A percentile compares a stretch with the other conserved stretches of the same genome.
phyloP scores from a whole-genome alignment of 1,284 basidiomycete genomes.

The Marasmius oreades region DNA sequence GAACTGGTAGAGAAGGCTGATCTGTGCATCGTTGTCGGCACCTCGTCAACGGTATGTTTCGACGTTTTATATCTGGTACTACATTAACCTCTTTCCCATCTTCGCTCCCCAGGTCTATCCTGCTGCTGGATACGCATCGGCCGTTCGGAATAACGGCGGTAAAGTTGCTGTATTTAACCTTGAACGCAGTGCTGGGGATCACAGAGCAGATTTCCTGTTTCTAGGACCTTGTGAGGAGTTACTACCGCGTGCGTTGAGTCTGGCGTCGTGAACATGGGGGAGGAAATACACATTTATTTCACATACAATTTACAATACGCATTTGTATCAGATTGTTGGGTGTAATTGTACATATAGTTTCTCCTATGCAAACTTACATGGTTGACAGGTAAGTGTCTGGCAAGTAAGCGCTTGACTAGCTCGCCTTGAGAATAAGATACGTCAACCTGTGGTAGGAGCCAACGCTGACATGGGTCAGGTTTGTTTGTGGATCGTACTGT shows the following conservation, averaged over 20 bases:
- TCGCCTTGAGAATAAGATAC: no score
- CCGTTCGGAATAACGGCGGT: conserved; percentile 32
- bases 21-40: conserved; percentile 61
- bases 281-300: no score
- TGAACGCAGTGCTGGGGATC: conserved; percentile 40
- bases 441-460: no score
- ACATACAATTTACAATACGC: no score
- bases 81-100: neutral
- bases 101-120: conserved; percentile 32
- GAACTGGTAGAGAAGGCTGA: conserved; percentile 46
- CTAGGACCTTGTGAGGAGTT: conserved; percentile 43
- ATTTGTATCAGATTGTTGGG: no score
- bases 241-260: conserved; percentile 34
- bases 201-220: conserved; percentile 46
- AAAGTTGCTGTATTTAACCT: conserved; percentile 61
- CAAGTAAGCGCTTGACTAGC: no score
- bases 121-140: conserved; percentile 32
- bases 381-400: no score
- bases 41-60: conserved; percentile 50
- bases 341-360: no score
- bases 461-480: no score
- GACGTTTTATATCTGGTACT: neutral
- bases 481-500: no score
- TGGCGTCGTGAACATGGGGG: neutral
- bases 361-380: no score